A percentile compares a stretch with the other conserved stretches of the same genome.
Evolutionary conservation across 139 green algal species (phyloP).

Genomic region (Volvox africanus): DNA sequence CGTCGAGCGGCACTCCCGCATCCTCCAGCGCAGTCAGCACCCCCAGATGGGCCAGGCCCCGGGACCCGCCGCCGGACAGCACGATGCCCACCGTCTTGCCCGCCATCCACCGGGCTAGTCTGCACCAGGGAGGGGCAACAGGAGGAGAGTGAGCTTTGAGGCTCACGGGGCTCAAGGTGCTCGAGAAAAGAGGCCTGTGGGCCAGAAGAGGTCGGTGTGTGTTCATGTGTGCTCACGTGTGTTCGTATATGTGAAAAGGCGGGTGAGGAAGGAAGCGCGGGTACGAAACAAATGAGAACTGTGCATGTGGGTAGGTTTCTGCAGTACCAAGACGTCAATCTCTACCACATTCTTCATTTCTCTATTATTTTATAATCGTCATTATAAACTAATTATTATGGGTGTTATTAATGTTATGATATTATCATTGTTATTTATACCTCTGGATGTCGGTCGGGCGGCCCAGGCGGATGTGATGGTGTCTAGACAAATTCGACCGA

Average conservation of each 20-base stretch:
- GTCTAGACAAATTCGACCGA: slow-evolving; percentile 70
- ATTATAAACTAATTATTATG: too few relatives aligned
- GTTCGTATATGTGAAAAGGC: too few relatives aligned
- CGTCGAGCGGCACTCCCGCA: slow-evolving; percentile 78
- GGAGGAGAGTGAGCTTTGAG: not conserved
- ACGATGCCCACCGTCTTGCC: slow-evolving; percentile 79
- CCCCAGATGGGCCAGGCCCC: slow-evolving; percentile 80
- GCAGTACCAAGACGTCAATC: too few relatives aligned
- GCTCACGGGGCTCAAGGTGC: not conserved
- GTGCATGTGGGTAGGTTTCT: too few relatives aligned
- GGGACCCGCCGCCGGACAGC: slow-evolving; percentile 70
- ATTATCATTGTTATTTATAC: slow-evolving; percentile 1
- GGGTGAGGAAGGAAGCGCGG: too few relatives aligned
- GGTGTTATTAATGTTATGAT: too few relatives aligned
- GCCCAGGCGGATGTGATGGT: slow-evolving; percentile 78
- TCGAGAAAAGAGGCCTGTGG: not conserved
- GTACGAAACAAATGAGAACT: too few relatives aligned
- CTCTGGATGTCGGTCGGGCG: slow-evolving; percentile 62
- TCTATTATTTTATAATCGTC: too few relatives aligned
- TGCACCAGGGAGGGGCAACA: not conserved
- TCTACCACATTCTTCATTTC: too few relatives aligned
- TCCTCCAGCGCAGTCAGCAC: slow-evolving; percentile 83
- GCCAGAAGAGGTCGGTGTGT: not conserved
- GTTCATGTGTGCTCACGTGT: too few relatives aligned
- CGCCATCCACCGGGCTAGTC: slow-evolving; percentile 75